Percentiles rank a stretch among this genome's conserved stretches.
These are phyloP conservation scores for Zizania palustris DNA, from an alignment of 202 grass and related monocot genomes.

Conservation along the genomic window DNA sequence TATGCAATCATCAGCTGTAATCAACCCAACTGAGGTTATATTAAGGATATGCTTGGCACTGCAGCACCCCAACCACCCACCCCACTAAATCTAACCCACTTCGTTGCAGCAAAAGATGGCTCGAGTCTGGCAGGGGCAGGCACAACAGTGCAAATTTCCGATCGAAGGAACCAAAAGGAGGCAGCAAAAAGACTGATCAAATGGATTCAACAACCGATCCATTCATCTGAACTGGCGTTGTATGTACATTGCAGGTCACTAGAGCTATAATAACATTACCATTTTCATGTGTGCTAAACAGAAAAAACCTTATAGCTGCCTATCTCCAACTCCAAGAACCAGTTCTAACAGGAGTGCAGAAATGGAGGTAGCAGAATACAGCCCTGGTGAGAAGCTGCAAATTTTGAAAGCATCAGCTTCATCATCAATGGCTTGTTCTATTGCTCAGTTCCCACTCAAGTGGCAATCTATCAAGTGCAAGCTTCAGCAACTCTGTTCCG, in stretches of 20 bases:
- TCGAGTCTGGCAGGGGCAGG: background rate
- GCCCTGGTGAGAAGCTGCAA: constrained; percentile 30
- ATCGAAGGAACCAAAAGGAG: constrained; percentile 36
- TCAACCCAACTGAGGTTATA: background rate
- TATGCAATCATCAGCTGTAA: constrained; percentile 3
- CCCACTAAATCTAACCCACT: background rate
- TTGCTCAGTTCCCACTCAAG: constrained; percentile 37
- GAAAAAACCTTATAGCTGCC: background rate
- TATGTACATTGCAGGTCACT: background rate
- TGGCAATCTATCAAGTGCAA: constrained; percentile 54
- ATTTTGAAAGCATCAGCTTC: constrained; percentile 39
- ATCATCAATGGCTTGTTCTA: constrained; percentile 24
- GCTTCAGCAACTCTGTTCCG: constrained; percentile 42
- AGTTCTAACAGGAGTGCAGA: background rate
- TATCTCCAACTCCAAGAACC: background rate
- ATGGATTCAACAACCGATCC: constrained; percentile 6
- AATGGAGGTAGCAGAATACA: constrained; percentile 35
- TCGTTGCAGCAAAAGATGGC: background rate
- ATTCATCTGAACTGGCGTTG: background rate
- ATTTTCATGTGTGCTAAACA: background rate
- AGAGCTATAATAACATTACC: background rate
- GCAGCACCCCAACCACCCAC: background rate
- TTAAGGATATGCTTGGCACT: background rate
- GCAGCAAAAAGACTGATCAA: constrained; percentile 30
- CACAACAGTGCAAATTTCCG: constrained; percentile 23